Evolutionary conservation across 2,329 filamentous ascomycete species (phyloP).

Genomic region (Aspergillus persii): DNA sequence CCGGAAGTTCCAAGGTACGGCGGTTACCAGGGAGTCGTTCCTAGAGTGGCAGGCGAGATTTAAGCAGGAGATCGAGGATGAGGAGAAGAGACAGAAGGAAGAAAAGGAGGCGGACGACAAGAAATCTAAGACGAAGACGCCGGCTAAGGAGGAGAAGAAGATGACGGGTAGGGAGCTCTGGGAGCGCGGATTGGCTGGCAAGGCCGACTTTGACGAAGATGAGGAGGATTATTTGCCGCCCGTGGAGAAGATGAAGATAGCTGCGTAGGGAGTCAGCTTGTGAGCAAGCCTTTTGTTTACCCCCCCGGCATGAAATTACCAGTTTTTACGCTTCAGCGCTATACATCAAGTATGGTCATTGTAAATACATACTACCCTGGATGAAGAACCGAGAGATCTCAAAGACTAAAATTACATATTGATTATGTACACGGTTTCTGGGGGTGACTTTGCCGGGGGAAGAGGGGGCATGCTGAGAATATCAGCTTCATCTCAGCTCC

Average conservation of each 20-base stretch:
- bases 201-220: conserved; percentile 65
- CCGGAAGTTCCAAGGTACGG: conserved; percentile 88
- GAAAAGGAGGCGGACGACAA: conserved; percentile 78
- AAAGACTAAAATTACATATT: not conserved
- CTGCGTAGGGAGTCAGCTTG: conserved; percentile 42
- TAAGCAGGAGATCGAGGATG: conserved; percentile 74
- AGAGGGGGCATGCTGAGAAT: no score
- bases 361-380: not conserved
- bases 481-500: not conserved
- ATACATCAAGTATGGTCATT: not conserved
- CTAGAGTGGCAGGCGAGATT: conserved; percentile 78
- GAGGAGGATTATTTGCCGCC: conserved; percentile 61
- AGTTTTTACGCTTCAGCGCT: not conserved
- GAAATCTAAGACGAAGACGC: conserved; percentile 75
- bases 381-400: not conserved
- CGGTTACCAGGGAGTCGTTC: conserved; percentile 85
- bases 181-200: conserved; percentile 69
- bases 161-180: conserved; percentile 74
- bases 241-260: conserved; percentile 70
- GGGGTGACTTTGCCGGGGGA: not conserved
- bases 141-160: conserved; percentile 63
- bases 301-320: conserved; percentile 2
- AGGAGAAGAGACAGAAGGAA: conserved; percentile 61
- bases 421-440: not conserved
- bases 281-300: conserved; percentile 8